Conservation (phyloP, 2,329 filamentous ascomycete genomes). For the Exophiala aquamarina region DNA sequence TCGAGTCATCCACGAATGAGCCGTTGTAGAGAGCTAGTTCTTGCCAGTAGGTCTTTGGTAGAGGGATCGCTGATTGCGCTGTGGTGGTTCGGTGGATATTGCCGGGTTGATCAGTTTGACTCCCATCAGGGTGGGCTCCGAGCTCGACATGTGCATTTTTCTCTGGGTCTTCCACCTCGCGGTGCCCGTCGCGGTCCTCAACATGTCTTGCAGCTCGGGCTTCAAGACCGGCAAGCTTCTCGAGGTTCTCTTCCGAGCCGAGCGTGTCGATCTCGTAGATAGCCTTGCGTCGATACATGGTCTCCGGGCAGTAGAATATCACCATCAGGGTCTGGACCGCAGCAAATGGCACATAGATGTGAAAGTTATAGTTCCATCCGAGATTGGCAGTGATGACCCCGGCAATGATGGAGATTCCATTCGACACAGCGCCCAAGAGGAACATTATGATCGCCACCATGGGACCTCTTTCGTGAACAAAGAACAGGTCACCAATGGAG, state of each 20-base stretch:
- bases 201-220: constrained; percentile 12
- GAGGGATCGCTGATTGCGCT: constrained; percentile 8
- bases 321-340: constrained; percentile 11
- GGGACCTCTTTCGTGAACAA: constrained; percentile 33
- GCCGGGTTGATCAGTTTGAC: background rate
- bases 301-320: constrained; percentile 18
- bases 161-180: background rate
- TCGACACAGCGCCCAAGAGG: constrained; percentile 38
- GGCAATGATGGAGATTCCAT: constrained; percentile 40
- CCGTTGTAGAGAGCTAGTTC: background rate
- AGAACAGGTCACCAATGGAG: constrained; percentile 44
- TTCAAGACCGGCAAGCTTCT: constrained; percentile 21
- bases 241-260: constrained; percentile 20
- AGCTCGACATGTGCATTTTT: too few species aligned
- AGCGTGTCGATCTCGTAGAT: constrained; percentile 21
- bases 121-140: too few species aligned
- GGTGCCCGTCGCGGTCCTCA: background rate
- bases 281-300: constrained; percentile 18
- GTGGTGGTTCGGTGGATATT: constrained; percentile 16
- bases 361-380: constrained; percentile 27
- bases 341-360: constrained; percentile 17
- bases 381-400: constrained; percentile 38
- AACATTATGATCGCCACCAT: constrained; percentile 40
- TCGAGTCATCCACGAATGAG: background rate
- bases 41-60: constrained; percentile 16